Percentiles rank a stretch among this genome's conserved stretches.
These are phyloP conservation scores for Phaeoacremonium minimum DNA, from an alignment of 2,329 filamentous ascomycete genomes.

Conservation along the genomic window DNA sequence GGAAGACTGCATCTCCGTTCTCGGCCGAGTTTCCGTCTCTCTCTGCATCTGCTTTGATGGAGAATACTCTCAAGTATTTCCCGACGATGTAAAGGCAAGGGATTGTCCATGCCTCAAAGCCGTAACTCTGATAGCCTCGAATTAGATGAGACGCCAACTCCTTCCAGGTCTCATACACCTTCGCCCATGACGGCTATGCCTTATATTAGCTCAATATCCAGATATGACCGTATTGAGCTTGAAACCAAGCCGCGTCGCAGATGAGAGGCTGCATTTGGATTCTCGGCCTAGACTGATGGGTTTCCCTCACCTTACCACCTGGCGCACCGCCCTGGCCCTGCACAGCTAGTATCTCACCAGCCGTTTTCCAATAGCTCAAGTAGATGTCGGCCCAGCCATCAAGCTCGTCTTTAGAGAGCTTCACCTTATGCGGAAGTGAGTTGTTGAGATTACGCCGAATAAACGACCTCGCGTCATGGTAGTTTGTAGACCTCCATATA, in stretches of 20 bases:
- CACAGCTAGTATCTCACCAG: slow-evolving; percentile 66
- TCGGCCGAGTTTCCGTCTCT: slow-evolving; percentile 34
- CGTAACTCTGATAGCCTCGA: slow-evolving; percentile 71
- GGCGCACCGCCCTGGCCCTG: slow-evolving; percentile 45
- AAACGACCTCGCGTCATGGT: slow-evolving; percentile 61
- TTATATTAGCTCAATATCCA: slow-evolving; percentile 6
- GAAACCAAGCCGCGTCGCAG: no score
- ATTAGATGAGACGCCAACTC: slow-evolving; percentile 74
- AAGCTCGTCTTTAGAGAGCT: slow-evolving; percentile 62
- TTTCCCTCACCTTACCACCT: slow-evolving; percentile 32
- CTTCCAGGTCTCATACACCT: slow-evolving; percentile 85
- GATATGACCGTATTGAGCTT: no score
- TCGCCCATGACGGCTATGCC: slow-evolving; percentile 63
- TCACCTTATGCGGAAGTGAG: slow-evolving; percentile 46
- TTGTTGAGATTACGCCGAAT: slow-evolving; percentile 69
- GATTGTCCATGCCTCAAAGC: slow-evolving; percentile 86
- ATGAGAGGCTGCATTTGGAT: no score
- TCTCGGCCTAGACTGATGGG: no score
- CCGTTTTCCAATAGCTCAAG: slow-evolving; percentile 75
- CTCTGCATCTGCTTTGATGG: slow-evolving; percentile 83
- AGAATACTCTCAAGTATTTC: slow-evolving; percentile 82
- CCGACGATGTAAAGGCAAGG: slow-evolving; percentile 85
- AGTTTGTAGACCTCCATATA: slow-evolving; percentile 69
- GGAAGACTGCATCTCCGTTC: slow-evolving; percentile 44
- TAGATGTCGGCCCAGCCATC: slow-evolving; percentile 87